A percentile compares a stretch with the other conserved stretches of the same genome.
Conservation (phyloP, 192 early-diverging fungal genomes). For the Spizellomyces punctatus region DNA sequence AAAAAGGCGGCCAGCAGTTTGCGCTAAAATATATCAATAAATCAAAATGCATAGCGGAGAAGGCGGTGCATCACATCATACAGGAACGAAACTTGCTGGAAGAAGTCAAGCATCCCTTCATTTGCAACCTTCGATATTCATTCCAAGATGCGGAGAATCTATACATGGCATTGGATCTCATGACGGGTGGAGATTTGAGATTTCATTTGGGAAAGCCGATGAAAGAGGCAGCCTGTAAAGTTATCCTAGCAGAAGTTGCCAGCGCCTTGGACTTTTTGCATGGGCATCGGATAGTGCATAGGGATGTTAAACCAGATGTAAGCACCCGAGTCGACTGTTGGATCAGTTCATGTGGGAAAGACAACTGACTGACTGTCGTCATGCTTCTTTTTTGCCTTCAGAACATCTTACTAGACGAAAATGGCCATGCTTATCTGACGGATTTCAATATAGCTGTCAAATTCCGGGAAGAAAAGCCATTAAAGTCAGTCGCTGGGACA, state of each 20-base stretch:
- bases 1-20: slow-evolving; percentile 70
- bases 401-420: slow-evolving; percentile 46
- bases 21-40: slow-evolving; percentile 98
- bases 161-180: slow-evolving; percentile 54
- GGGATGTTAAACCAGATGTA: slow-evolving; percentile 71
- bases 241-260: slow-evolving; percentile 52
- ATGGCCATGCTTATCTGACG: slow-evolving; percentile 53
- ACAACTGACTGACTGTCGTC: not conserved
- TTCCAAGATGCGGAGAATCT: slow-evolving; percentile 51
- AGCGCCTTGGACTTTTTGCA: slow-evolving; percentile 70
- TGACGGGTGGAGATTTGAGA: slow-evolving; percentile 50
- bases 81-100: slow-evolving; percentile 91
- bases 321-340: slow-evolving; percentile 49
- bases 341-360: not conserved
- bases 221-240: slow-evolving; percentile 12
- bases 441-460: slow-evolving; percentile 60
- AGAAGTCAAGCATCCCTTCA: slow-evolving; percentile 80
- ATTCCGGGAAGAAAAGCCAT: slow-evolving; percentile 37
- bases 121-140: slow-evolving; percentile 57
- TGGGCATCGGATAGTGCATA: slow-evolving; percentile 65
- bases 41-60: slow-evolving; percentile 65
- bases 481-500: slow-evolving; percentile 49
- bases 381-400: not conserved
- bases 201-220: slow-evolving; percentile 38
- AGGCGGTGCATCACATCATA: slow-evolving; percentile 84